phyloP scores from a whole-genome alignment of 495 filamentous ascomycete species.

The Penicillium chermesinum region DNA sequence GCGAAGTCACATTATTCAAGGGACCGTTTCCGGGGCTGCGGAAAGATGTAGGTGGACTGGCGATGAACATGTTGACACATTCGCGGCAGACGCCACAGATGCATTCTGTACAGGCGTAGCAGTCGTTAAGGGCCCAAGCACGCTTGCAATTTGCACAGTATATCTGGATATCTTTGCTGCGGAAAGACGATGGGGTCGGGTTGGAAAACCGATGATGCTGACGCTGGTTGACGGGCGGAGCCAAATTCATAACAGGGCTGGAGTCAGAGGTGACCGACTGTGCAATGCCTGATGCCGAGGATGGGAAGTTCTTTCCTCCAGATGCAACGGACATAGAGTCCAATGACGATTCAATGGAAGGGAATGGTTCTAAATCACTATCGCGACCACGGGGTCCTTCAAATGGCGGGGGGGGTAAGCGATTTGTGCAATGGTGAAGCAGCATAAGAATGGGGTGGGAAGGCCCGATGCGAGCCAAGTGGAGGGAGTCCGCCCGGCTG shows the following conservation, averaged over 20 bases:
- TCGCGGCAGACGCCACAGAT: constrained; percentile 85
- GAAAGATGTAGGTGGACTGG: constrained; percentile 38
- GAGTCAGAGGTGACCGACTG: constrained; percentile 45
- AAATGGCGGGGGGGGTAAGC: constrained; percentile 71
- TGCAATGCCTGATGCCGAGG: constrained; percentile 44
- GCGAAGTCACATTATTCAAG: constrained; percentile 23
- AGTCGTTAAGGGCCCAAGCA: constrained; percentile 66
- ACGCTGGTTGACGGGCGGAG: constrained; percentile 36
- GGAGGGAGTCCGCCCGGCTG: constrained; percentile 34
- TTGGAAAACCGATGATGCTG: constrained; percentile 47
- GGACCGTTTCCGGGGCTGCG: constrained; percentile 34
- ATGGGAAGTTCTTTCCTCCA: constrained; percentile 64
- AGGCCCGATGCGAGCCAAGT: constrained; percentile 42
- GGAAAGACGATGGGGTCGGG: constrained; percentile 40
- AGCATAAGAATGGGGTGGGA: constrained; percentile 68
- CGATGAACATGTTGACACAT: constrained; percentile 74
- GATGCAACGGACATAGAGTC: constrained; percentile 49
- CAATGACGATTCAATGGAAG: constrained; percentile 71
- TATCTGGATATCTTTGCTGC: constrained; percentile 63
- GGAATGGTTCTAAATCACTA: constrained; percentile 69
- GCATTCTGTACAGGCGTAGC: constrained; percentile 89
- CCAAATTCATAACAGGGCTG: constrained; percentile 43
- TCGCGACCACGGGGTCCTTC: constrained; percentile 50
- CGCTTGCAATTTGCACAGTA: constrained; percentile 82
- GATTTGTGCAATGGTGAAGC: constrained; percentile 83